phyloP scores from a whole-genome alignment of 1,139 yeast species.

The Yamadazyma spencermartinsiae region DNA sequence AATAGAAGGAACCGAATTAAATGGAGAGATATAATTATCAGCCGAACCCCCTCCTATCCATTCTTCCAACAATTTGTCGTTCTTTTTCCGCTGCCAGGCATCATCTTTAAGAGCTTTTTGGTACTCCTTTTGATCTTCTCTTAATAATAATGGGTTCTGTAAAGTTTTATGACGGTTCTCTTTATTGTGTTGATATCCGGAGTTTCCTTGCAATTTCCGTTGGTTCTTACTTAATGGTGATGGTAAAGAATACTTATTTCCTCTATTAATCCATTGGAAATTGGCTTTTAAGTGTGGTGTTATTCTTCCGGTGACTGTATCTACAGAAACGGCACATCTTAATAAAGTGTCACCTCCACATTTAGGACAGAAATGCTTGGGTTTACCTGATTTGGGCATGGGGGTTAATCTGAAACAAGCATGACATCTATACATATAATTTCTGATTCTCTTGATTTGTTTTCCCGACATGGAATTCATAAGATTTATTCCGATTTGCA shows the following conservation, averaged over 20 bases:
- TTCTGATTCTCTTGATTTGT: constrained; percentile 81
- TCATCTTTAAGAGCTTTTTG: constrained; percentile 84
- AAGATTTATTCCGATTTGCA: constrained; percentile 85
- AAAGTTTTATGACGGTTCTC: constrained; percentile 55
- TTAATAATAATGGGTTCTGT: constrained; percentile 58
- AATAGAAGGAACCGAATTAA: constrained; percentile 61
- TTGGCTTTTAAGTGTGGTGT: constrained; percentile 90
- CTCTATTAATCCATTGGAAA: constrained; percentile 93
- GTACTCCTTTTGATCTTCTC: constrained; percentile 95
- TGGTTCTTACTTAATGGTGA: constrained; percentile 72
- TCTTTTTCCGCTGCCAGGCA: constrained; percentile 82
- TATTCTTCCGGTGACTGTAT: constrained; percentile 73
- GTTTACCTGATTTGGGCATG: constrained; percentile 70
- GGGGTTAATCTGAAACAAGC: constrained; percentile 89
- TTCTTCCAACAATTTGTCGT: constrained; percentile 80
- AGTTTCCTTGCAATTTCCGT: constrained; percentile 63
- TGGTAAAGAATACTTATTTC: constrained; percentile 73
- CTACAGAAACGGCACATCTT: constrained; percentile 88
- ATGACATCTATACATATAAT: constrained; percentile 94
- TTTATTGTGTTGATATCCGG: constrained; percentile 69
- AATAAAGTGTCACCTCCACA: constrained; percentile 93
- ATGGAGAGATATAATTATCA: constrained; percentile 88
- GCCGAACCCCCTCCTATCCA: constrained; percentile 97
- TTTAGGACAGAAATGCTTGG: constrained; percentile 89
- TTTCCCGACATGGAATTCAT: constrained; percentile 85